Evolutionary conservation across 192 early-diverging fungal species (phyloP).

Genomic region (Coemansia sp.): DNA sequence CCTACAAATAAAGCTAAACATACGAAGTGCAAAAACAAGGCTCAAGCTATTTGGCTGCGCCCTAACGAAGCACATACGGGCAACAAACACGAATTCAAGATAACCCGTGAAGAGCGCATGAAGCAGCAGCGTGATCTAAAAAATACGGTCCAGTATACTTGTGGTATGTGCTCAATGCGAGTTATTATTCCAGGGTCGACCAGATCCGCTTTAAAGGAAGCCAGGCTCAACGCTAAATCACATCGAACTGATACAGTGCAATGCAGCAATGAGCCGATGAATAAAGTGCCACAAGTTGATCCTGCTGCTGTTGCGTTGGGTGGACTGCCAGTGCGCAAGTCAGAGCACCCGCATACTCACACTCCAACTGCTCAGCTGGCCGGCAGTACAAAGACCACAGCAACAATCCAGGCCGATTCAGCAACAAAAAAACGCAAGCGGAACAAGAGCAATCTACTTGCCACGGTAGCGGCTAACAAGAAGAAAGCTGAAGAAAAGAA

Average conservation of each 20-base stretch:
- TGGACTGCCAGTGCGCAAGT: not conserved
- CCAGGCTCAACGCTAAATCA: constrained; percentile 15
- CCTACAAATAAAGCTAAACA: not conserved
- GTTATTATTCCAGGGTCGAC: constrained; percentile 35
- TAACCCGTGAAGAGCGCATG: constrained; percentile 11
- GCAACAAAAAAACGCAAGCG: constrained; percentile 43
- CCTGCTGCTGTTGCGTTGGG: not conserved
- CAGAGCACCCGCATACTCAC: not conserved
- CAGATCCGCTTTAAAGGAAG: constrained; percentile 11
- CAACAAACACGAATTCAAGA: not conserved
- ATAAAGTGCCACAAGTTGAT: constrained; percentile 9
- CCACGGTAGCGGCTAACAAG: constrained; percentile 43
- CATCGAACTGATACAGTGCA: not conserved
- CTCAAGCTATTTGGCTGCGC: constrained; percentile 13
- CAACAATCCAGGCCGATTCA: not conserved
- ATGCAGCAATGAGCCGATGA: constrained; percentile 23
- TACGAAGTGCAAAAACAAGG: not conserved
- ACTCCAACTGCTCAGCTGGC: not conserved
- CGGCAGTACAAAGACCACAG: not conserved
- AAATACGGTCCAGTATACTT: constrained; percentile 34
- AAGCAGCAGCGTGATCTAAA: constrained; percentile 9
- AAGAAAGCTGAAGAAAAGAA: constrained; percentile 38
- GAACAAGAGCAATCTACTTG: constrained; percentile 47
- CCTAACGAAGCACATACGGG: constrained; percentile 9
- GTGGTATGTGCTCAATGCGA: constrained; percentile 26